Evolutionary conservation across 345 rosid genomes (phyloP), one percentile per base, ranked within the genome.

Genomic region (Gossypium herbaceum): DNA sequence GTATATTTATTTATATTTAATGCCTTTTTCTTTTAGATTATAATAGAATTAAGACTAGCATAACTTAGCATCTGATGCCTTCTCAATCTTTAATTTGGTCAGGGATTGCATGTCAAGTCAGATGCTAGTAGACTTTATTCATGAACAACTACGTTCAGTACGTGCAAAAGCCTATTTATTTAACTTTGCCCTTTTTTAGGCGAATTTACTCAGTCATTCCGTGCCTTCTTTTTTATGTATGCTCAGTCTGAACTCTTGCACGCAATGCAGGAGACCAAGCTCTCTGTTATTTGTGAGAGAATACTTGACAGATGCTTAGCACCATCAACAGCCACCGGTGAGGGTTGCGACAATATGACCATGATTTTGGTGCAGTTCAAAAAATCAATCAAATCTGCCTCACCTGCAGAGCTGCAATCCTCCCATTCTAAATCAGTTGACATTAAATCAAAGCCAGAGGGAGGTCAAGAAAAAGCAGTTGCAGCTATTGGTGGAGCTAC

Each of bases 321-420:
- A 43, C 98, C 99, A 64, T 88, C 89, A 12, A 91, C 96, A 7
- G 84, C 85, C 44, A 77, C 84, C 7, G 98, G 98, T 12, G 98
- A 95, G 84, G 99, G 98, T 75, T 91, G 99, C 71, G 99, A 95
- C 85, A 95, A 95, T 80, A 95, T 95, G 99, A 95, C 99, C 50
- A 95, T 95, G 96, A 88, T 93, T 81, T 79, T 91, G 85, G 94
- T 93, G 64, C 98, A 89, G 79, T 90, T 95, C 84, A 91, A 89
- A 86, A 95, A 91, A 76, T 86, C 89, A 20, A 39, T 82, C 69
- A 74, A 75, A 72, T 44, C 80, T n/a, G 6, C 57, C 7, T 60
- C 75, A 41, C 78, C 85, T 44, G 63, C 75, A 10, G 84, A 79
- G 6, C 78, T 79, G 75, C 84, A 82, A 61, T 73, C 82, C 57